Conservation (phyloP, 371 early-diverging fungal genomes). For the Choanephora cucurbitarum region DNA sequence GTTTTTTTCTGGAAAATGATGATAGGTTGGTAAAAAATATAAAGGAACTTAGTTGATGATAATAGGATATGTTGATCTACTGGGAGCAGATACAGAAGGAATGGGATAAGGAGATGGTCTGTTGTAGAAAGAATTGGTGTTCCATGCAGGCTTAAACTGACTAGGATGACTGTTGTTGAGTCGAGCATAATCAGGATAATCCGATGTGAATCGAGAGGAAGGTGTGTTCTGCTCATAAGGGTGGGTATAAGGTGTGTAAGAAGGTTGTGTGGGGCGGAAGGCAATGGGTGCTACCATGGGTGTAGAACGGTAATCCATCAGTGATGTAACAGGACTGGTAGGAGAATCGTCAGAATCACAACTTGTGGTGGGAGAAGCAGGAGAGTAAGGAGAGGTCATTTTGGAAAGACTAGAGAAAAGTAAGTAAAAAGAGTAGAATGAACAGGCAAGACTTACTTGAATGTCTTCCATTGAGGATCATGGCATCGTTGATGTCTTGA, state of each 20-base stretch:
- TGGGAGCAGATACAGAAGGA: background rate
- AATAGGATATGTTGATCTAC: conserved; percentile 12
- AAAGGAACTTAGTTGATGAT: conserved; percentile 8
- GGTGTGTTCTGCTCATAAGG: conserved; percentile 9
- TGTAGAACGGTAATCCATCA: conserved; percentile 19
- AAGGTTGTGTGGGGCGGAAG: conserved; percentile 18
- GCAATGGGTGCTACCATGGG: conserved; percentile 28
- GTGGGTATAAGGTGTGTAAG: conserved; percentile 16
- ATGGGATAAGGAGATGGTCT: conserved; percentile 15
- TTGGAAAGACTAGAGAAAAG: conserved; percentile 15
- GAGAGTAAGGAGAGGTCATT: conserved; percentile 13
- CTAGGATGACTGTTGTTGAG: conserved; percentile 10
- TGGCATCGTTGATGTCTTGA: conserved; percentile 67
- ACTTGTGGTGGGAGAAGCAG: conserved; percentile 26
- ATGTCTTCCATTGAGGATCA: conserved; percentile 40
- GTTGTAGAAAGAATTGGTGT: background rate
- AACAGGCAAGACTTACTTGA: conserved; percentile 17
- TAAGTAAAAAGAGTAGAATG: background rate
- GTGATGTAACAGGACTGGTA: conserved; percentile 16
- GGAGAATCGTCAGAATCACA: conserved; percentile 25
- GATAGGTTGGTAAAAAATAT: background rate
- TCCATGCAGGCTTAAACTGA: conserved; percentile 1
- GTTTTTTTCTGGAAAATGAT: background rate
- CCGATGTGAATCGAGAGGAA: conserved; percentile 2
- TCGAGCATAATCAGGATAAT: conserved; percentile 3